These are phyloP conservation scores for Tulasnella sp. DNA, from an alignment of 768 basidiomycete genomes.

Conservation along the genomic window DNA sequence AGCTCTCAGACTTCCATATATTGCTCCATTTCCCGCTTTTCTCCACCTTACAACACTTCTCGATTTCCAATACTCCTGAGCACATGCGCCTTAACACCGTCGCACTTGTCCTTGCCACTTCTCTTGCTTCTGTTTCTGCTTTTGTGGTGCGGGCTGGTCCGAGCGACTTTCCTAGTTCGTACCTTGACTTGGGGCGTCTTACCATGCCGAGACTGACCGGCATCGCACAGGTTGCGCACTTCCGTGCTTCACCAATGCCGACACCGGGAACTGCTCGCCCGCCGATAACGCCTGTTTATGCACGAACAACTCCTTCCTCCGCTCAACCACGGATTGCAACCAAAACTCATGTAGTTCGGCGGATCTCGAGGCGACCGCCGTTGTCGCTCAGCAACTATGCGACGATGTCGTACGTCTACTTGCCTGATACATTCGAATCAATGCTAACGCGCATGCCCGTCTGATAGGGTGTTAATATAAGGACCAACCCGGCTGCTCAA, in stretches of 20 bases:
- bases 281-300: constrained; percentile 59
- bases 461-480: constrained; percentile 14
- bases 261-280: constrained; percentile 45
- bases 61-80: not conserved
- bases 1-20: not conserved
- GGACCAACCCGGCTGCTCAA: not conserved
- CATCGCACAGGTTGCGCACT: constrained; percentile 8
- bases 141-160: not conserved
- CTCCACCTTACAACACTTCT: not conserved
- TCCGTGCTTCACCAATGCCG: constrained; percentile 15
- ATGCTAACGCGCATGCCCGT: not conserved
- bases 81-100: constrained; percentile 56
- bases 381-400: not conserved
- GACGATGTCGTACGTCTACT: not conserved
- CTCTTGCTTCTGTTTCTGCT: constrained; percentile 38
- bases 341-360: not conserved
- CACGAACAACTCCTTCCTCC: constrained; percentile 37
- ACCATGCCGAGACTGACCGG: not conserved
- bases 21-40: not conserved
- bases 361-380: not conserved
- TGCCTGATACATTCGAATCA: not conserved
- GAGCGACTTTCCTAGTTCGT: constrained; percentile 31
- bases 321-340: constrained; percentile 12
- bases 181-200: not conserved
- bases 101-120: constrained; percentile 39